These are phyloP conservation scores for Gossypium lobatum DNA, from an alignment of 441 rosid genomes.

Conservation along the genomic window DNA sequence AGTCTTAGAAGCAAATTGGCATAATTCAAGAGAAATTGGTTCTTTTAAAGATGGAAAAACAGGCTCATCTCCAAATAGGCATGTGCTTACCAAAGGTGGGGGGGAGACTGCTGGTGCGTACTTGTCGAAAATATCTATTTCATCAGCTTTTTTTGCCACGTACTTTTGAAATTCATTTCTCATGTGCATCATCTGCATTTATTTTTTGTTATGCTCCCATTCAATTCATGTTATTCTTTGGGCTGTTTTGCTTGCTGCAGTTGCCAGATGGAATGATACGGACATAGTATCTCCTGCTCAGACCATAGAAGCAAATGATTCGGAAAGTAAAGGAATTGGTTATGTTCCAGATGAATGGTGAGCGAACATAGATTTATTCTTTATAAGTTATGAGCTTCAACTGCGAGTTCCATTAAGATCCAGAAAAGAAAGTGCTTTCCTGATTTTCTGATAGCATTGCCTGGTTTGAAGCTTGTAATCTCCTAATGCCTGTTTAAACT, in stretches of 20 bases:
- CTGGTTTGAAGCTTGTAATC: background rate
- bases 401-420: background rate
- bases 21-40: constrained; percentile 26
- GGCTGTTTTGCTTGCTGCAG: constrained; percentile 40
- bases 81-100: background rate
- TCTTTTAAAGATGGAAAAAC: constrained; percentile 28
- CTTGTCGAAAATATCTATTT: background rate
- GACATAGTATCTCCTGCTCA: constrained; percentile 29
- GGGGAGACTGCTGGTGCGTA: background rate
- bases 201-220: background rate
- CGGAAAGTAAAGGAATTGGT: constrained; percentile 42
- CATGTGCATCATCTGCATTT: background rate
- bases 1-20: constrained; percentile 25
- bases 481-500: constrained; percentile 8
- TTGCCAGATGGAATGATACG: constrained; percentile 68
- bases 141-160: background rate
- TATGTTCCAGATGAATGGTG: constrained; percentile 87
- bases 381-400: background rate
- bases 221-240: constrained; percentile 6
- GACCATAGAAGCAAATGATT: constrained; percentile 25
- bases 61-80: constrained; percentile 31
- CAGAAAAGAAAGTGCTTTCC: background rate
- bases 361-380: constrained; percentile 21
- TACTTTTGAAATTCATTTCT: background rate
- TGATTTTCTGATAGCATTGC: background rate